Conservation (phyloP, 441 rosid genomes). For the Breynia disticha region DNA sequence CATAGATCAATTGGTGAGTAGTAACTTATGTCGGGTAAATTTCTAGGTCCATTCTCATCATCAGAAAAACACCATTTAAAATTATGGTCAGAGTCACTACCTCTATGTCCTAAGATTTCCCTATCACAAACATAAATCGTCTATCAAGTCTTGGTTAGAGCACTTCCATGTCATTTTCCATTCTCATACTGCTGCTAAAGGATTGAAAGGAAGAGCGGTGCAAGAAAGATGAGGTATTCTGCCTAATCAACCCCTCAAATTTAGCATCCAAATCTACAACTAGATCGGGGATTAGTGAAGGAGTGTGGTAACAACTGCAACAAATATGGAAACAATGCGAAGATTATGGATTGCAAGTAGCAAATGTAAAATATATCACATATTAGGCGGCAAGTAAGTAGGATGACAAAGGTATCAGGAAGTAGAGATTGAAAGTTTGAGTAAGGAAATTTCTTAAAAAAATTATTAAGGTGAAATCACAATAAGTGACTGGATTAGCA, state of each 20-base stretch:
- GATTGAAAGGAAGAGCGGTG: slow-evolving; percentile 87
- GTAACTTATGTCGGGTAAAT: slow-evolving; percentile 60
- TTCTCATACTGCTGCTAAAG: slow-evolving; percentile 62
- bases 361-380: too few relatives aligned
- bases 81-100: slow-evolving; percentile 61
- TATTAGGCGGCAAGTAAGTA: too few relatives aligned
- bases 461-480: too few relatives aligned
- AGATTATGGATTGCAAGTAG: too few relatives aligned
- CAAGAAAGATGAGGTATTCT: slow-evolving; percentile 66
- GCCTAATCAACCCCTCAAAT: slow-evolving; percentile 76
- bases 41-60: slow-evolving; percentile 72
- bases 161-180: slow-evolving; percentile 50
- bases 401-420: too few relatives aligned
- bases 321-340: too few relatives aligned
- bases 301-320: slow-evolving; percentile 51
- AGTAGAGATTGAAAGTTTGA: too few relatives aligned
- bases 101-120: slow-evolving; percentile 59
- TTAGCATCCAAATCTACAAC: slow-evolving; percentile 80
- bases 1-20: slow-evolving; percentile 52
- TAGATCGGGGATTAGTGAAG: slow-evolving; percentile 83
- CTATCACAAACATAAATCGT: slow-evolving; percentile 81
- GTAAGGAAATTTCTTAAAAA: too few relatives aligned
- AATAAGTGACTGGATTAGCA: too few relatives aligned
- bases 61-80: slow-evolving; percentile 67
- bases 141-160: slow-evolving; percentile 68